Evolutionary conservation across 306 rosid species (phyloP), one percentile per base, ranked within the genome.

Genomic region (Begonia masoniana): DNA sequence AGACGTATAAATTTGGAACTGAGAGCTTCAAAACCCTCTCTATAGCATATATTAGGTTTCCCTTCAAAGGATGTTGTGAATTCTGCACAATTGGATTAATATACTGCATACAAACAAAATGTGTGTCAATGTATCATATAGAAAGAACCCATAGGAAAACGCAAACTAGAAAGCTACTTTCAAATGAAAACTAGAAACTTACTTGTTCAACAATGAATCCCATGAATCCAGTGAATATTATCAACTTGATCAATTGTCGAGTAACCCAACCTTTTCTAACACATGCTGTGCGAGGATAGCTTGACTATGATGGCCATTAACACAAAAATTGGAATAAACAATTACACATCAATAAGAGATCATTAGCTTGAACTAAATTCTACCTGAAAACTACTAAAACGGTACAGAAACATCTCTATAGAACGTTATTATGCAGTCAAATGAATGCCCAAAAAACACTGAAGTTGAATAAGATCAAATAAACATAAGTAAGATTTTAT

Each of bases 21-120:
- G 99, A 92, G 57, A 92, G 99, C 82, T 86, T 92, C 78, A 92
- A 68, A 65, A 92, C 67, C 81, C 99, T 92, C 79, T 92, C 99
- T 4, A 83, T 60, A 55, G 86, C 92, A 64, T 77, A 81, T 65
- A 92, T 70, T 55, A 81, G 79, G 79, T 92, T 60, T 52, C 89
- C 99, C 76, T 92, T 83, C 67, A 92, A 67, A 57, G 96, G 99
- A 69, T 92, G 99, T 67, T 92, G 88, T 46, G 99, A 92, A 55
- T 92, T 92, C 75, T 76, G 71, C 60, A 86, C 94, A 55, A 83
- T 81, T 13, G 99, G 99, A 76, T 83, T 86, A 13, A 86, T 92
- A 78, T 92, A 92, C 99, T 92, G 88, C 83, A 77, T 50, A 63
- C 16, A 15, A 39, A 13, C 58, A 52, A 26, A n/a, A 63, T 31